Evolutionary conservation across 75 land plant species (phyloP).

Genomic region (Pinus albicaulis): DNA sequence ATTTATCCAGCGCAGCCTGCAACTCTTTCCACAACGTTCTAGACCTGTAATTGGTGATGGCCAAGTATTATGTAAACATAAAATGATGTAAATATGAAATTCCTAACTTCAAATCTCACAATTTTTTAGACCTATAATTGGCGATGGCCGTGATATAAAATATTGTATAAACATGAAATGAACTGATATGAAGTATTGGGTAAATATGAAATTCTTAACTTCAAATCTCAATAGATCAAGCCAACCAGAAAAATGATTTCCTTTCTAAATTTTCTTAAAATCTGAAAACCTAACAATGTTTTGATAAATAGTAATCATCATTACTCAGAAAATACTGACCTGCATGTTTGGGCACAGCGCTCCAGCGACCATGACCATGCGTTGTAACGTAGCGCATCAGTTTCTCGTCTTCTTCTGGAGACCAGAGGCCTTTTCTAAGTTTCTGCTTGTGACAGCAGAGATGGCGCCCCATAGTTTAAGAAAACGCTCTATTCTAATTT

Average conservation of each 20-base stretch:
- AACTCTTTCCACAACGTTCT: conserved; percentile 22
- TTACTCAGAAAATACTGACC: conserved; percentile 16
- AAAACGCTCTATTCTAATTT: background rate
- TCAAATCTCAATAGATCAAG: too few relatives aligned
- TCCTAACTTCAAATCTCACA: too few relatives aligned
- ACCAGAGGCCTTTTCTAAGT: conserved; percentile 63
- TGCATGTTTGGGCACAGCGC: conserved; percentile 55
- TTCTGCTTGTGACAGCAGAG: conserved; percentile 40
- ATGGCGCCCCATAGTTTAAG: conserved; percentile 10
- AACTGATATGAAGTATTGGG: too few relatives aligned
- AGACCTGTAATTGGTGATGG: background rate
- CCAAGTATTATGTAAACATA: too few relatives aligned
- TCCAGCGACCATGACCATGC: conserved; percentile 73
- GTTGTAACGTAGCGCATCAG: conserved; percentile 43
- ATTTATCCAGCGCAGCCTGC: conserved; percentile 21
- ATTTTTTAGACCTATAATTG: conserved; percentile 1
- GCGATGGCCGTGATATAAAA: too few relatives aligned
- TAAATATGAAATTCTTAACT: too few relatives aligned
- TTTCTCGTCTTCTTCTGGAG: conserved; percentile 65
- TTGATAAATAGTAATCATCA: background rate
- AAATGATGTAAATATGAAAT: too few relatives aligned
- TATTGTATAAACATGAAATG: too few relatives aligned
- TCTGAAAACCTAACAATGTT: too few relatives aligned
- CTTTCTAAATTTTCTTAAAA: background rate
- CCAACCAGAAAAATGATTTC: background rate